Evolutionary conservation across 2,329 filamentous ascomycete species (phyloP), one percentile per base, ranked within the genome.

Genomic region (Pseudogymnoascus destructans): DNA sequence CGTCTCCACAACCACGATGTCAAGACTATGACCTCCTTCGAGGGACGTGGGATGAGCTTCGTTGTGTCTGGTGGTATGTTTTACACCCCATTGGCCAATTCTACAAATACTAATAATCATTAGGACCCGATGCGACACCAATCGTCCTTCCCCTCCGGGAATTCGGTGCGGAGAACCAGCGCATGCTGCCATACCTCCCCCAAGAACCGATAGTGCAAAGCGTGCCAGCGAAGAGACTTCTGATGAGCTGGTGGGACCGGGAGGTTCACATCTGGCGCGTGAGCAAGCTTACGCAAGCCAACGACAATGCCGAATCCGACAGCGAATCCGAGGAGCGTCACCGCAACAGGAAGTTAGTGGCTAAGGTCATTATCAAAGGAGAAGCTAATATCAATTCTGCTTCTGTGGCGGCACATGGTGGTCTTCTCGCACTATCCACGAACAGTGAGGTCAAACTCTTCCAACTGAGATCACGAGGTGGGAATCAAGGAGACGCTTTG

Each of bases 1-100:
- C 80, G 89, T 67, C 91, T 92, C 68, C 93, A 98, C 69, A 82
- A 86, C 49, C 91, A 97, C 70, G 93, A 98, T 73, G 90, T 97
- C 66, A 97, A 97, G 74, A 82, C 89, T 1, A 88, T 97, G 82
- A 87, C 90, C 32, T 84, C 88, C 0, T 97, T 92, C 63, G 93
- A 98, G 71, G 85, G 85, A 57, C 84, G 80, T 56, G 82, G 82
- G 55, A 81, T 95, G 67, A 97, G 89, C 67, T 83, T 97, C 58
- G 77, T 95, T 9, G 87, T 95, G 13, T 95, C 92, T 62, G 93
- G 93, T 80, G 93, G 90, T 88, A 75, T 72, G 77, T 69, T 60
- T 11, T 2, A 54, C n/a, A 10, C 27, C 42, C 30, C 17, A 35
- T 55, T 35, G 30, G 30, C 30, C 19, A 55, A 33, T 57, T 49